Base-by-base conservation (phyloP, 768 basidiomycete genomes). In the Glaciozyma antarctica region DNA sequence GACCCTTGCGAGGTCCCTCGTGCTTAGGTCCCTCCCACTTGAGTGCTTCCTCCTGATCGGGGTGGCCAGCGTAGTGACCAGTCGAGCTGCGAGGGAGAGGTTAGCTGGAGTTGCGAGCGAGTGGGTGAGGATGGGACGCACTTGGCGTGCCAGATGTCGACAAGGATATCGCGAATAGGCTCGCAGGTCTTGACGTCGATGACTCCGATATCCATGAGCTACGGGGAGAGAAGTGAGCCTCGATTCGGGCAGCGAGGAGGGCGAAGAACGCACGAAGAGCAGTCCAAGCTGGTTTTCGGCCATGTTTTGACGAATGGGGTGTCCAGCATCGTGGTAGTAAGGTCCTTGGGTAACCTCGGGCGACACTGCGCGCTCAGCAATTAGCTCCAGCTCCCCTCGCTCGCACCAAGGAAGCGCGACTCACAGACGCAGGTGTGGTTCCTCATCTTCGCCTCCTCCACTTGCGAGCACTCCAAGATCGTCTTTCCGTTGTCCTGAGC, bases 61-160 rank as follows among this genome's bases (percentile, higher is more conserved):
- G 72, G 72, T 74, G 73, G 30, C 73, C 73, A n/a, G 69, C 66
- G 64, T 74, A 75, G 68, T 73, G 65, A 41, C 74, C 73, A n/a
- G 73, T 72, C 38, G 73, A 68, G 60, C 71, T 73, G 43, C 34
- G 22, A 57, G 24, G n/a, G 53, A 38, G 26, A 5, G 8, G 57
- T 38, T 15, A 45, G 61, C 9, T 22, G 30, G 2, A 48, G 24
- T 28, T 30, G 15, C 44, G n/a, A 13, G 34, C 32, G 24, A 54
- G 19, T 13, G 41, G 28, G 13, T 8, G 9, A 16, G 16, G 26
- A 51, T 4, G 5, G 32, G 12, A 53, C 34, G 13, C 12, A 45
- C 53, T 61, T 26, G 19, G n/a, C 54, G 34, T 58, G 49, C 73
- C 73, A 74, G 49, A 73, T 62, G 51, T 74, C 73, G 28, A 74